Percentiles rank a stretch among this genome's conserved stretches.
Evolutionary conservation across 1,284 basidiomycete genomes (phyloP).

Genomic region (Cystobasidium sp.): DNA sequence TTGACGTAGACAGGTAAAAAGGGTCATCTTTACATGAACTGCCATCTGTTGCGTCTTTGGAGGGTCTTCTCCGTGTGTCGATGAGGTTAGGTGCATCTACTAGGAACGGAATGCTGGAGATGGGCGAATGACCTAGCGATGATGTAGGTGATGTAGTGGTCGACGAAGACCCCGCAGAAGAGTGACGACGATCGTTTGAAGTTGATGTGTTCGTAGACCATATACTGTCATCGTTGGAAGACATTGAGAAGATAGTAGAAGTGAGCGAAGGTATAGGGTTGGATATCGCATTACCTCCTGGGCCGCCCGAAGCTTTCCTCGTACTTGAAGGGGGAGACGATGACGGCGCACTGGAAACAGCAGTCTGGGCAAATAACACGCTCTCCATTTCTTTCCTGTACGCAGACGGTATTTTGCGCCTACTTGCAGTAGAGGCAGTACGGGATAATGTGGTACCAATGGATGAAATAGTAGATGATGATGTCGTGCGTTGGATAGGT

Average conservation of each 20-base stretch:
- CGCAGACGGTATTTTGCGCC: background rate
- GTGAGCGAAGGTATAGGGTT: background rate
- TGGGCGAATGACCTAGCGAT: background rate
- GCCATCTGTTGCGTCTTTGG: background rate
- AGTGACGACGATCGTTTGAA: background rate
- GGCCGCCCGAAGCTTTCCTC: background rate
- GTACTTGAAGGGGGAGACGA: background rate
- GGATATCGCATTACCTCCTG: background rate
- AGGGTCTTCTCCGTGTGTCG: background rate
- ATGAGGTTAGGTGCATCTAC: slow-evolving; percentile 1
- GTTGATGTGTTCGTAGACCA: background rate
- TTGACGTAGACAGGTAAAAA: background rate
- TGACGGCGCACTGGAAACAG: background rate
- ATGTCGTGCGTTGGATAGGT: background rate
- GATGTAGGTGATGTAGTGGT: background rate
- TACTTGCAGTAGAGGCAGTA: background rate
- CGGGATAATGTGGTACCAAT: background rate
- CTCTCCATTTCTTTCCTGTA: slow-evolving; percentile 30
- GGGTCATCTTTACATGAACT: background rate
- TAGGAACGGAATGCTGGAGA: slow-evolving; percentile 5
- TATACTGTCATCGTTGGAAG: background rate
- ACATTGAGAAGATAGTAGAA: slow-evolving; percentile 9
- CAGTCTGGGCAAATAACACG: slow-evolving; percentile 23
- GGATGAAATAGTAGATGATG: background rate
- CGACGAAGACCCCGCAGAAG: background rate